Conservation (phyloP, 1,284 basidiomycete genomes). For the Volvariella surrecta region DNA sequence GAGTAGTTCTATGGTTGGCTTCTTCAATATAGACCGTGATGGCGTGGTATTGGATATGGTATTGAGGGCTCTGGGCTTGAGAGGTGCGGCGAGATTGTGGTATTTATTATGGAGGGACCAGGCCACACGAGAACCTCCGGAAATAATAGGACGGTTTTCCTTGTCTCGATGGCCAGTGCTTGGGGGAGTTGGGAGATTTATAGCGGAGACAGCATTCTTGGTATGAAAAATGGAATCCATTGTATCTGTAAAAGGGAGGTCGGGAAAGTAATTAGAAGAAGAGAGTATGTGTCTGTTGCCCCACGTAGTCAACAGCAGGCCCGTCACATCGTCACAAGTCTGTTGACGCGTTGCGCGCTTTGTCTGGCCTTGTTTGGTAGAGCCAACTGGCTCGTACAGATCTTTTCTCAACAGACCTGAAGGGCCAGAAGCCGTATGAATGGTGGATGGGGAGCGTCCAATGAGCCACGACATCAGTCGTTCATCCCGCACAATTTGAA, state of each 20-base stretch:
- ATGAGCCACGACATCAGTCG: too few species aligned
- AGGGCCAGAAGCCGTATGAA: too few species aligned
- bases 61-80: constrained; percentile 22
- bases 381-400: too few species aligned
- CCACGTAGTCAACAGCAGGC: too few species aligned
- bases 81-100: constrained; percentile 34
- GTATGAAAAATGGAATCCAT: too few species aligned
- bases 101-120: constrained; percentile 54
- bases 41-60: constrained; percentile 32
- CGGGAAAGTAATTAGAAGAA: too few species aligned
- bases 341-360: constrained; percentile 17
- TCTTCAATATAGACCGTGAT: constrained; percentile 59
- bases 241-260: too few species aligned
- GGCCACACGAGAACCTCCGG: constrained; percentile 35
- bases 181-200: constrained; percentile 57
- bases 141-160: constrained; percentile 31
- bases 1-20: constrained; percentile 24
- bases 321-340: constrained; percentile 6
- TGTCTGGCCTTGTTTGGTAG: constrained; percentile 13
- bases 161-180: constrained; percentile 47
- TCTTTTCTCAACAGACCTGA: too few species aligned
- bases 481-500: too few species aligned
- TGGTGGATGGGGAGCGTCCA: too few species aligned
- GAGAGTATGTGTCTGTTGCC: too few species aligned
- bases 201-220: constrained; percentile 15